Evolutionary conservation across 1,284 basidiomycete genomes (phyloP).

Genomic region (Pseudozyma sp.): DNA sequence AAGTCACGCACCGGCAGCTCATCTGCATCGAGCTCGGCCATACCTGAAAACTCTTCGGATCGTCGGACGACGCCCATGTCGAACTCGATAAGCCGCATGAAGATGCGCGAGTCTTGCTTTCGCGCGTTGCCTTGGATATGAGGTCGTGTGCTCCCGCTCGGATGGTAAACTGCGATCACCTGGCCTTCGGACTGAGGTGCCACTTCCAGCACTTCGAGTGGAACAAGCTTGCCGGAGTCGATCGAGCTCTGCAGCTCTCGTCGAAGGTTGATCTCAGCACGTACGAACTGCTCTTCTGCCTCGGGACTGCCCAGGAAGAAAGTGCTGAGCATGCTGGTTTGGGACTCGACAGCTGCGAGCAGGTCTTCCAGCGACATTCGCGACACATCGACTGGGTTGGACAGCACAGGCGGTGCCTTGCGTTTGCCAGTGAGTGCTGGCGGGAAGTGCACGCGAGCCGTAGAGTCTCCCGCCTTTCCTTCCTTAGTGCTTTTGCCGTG

Average conservation of each 20-base stretch:
- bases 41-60: conserved; percentile 58
- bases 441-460: conserved; percentile 54
- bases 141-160: conserved; percentile 71
- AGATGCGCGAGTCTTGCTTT: conserved; percentile 72
- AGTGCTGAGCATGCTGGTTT: conserved; percentile 68
- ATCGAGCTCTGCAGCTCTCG: conserved; percentile 70
- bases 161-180: conserved; percentile 71
- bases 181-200: conserved; percentile 67
- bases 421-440: conserved; percentile 68
- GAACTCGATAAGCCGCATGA: conserved; percentile 71
- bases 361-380: conserved; percentile 71
- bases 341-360: conserved; percentile 70
- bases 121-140: conserved; percentile 71
- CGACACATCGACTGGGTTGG: conserved; percentile 67
- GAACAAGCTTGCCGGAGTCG: conserved; percentile 68
- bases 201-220: conserved; percentile 69
- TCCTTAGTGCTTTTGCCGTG: conserved; percentile 47
- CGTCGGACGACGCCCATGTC: conserved; percentile 63
- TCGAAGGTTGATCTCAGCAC: conserved; percentile 70
- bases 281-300: conserved; percentile 72
- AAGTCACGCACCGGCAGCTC: conserved; percentile 72
- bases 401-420: conserved; percentile 55
- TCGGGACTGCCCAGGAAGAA: conserved; percentile 70
- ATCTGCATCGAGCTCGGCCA: conserved; percentile 63
- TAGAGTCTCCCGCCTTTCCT: conserved; percentile 24